These are phyloP conservation scores for Vitis vinifera DNA, from an alignment of 164 flowering plant genomes.

Conservation along the genomic window ASM3070453v1 NC_081811.1:9884001-9884500, in stretches of 20 bases:
- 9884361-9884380: neutral
- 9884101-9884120: constrained; percentile 61
- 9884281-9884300: constrained; percentile 63
- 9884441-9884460: too few relatives aligned
- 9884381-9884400: too few relatives aligned
- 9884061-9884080: constrained; percentile 78
- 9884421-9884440: too few relatives aligned
- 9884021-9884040: constrained; percentile 80
- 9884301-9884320: constrained; percentile 35
- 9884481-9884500: neutral
- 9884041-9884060: constrained; percentile 76
- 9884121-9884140: constrained; percentile 61
- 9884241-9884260: constrained; percentile 72
- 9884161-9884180: constrained; percentile 81
- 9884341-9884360: neutral
- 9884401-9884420: too few relatives aligned
- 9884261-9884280: constrained; percentile 63
- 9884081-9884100: constrained; percentile 70
- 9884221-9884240: constrained; percentile 83
- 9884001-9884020: constrained; percentile 66
- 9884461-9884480: neutral
- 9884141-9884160: constrained; percentile 73
- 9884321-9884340: too few relatives aligned
- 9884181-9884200: constrained; percentile 70
- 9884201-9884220: constrained; percentile 46